Conservation (phyloP, 495 filamentous ascomycete genomes). For the Achaetomiella virescens region DNA sequence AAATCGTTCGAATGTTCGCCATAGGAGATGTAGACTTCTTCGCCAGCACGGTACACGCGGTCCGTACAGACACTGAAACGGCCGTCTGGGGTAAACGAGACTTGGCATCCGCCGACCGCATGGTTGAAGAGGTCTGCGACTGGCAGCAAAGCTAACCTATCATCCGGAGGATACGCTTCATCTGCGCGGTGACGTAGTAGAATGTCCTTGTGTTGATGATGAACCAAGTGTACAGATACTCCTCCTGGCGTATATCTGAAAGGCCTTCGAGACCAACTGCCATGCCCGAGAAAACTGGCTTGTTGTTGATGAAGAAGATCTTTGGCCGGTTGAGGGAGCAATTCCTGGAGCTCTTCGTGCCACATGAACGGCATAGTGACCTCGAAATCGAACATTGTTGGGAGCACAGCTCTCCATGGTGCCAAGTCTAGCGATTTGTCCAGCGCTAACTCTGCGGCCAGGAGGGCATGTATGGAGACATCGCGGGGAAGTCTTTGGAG, state of each 20-base stretch:
- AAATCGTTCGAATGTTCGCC: constrained; percentile 73
- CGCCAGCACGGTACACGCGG: constrained; percentile 50
- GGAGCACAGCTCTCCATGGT: constrained; percentile 59
- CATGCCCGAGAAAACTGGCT: too few species aligned
- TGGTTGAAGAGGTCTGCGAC: constrained; percentile 74
- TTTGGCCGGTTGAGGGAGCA: constrained; percentile 34
- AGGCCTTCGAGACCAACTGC: too few species aligned
- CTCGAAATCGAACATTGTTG: constrained; percentile 47
- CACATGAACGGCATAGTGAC: constrained; percentile 58
- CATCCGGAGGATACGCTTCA: constrained; percentile 38
- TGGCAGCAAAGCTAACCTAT: constrained; percentile 61
- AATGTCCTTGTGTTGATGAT: constrained; percentile 66
- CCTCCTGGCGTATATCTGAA: constrained; percentile 41
- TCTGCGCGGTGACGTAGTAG: constrained; percentile 36
- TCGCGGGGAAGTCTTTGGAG: constrained; percentile 26
- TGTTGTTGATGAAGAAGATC: constrained; percentile 48
- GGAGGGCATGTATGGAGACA: constrained; percentile 50
- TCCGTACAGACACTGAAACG: constrained; percentile 52
- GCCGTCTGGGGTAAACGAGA: constrained; percentile 23
- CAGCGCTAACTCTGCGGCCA: constrained; percentile 48
- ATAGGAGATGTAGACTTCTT: constrained; percentile 73
- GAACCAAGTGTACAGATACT: constrained; percentile 58
- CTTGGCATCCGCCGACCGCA: constrained; percentile 30
- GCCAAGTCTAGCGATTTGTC: constrained; percentile 19
- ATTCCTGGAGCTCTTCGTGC: constrained; percentile 34